Conservation (phyloP, 2,329 filamentous ascomycete species). For the Diaporthe ampelina region DNA sequence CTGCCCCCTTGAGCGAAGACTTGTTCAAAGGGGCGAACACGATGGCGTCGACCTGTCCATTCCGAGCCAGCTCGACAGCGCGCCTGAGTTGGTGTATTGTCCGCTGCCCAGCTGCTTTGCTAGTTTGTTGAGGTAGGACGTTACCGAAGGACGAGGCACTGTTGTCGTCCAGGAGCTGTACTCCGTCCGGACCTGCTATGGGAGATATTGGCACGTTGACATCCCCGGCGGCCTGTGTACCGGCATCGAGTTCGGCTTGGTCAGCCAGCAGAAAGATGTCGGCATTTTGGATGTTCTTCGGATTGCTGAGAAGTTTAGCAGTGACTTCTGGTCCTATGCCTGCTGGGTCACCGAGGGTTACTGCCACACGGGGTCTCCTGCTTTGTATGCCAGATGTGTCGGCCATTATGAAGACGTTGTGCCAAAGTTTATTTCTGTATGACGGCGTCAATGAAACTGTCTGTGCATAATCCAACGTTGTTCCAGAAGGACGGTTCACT, state of each 20-base stretch:
- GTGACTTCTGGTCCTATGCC: constrained; percentile 51
- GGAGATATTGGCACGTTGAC: constrained; percentile 40
- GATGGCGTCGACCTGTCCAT: constrained; percentile 45
- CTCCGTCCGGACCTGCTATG: constrained; percentile 43
- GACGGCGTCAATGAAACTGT: neutral
- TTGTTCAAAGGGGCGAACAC: constrained; percentile 53
- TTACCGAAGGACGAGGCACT: constrained; percentile 39
- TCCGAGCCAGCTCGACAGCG: constrained; percentile 46
- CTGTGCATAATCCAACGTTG: neutral
- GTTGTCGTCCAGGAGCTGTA: constrained; percentile 49
- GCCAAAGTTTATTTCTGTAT: neutral
- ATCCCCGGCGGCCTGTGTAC: constrained; percentile 45
- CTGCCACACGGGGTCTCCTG: constrained; percentile 48
- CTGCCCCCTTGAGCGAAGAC: constrained; percentile 50
- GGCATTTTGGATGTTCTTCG: constrained; percentile 46
- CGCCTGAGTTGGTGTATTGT: constrained; percentile 49
- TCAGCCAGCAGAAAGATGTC: constrained; percentile 48
- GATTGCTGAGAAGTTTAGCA: constrained; percentile 50
- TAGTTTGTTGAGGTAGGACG: constrained; percentile 41
- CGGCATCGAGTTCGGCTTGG: constrained; percentile 46
- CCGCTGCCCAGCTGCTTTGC: constrained; percentile 46
- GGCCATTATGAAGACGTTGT: neutral
- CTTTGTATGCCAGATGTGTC: neutral
- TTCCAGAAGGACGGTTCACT: neutral
- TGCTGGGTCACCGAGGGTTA: constrained; percentile 51